These are phyloP conservation scores for Camellia granthamiana DNA, from an alignment of 148 eudicot species.

Conservation along the genomic window DNA sequence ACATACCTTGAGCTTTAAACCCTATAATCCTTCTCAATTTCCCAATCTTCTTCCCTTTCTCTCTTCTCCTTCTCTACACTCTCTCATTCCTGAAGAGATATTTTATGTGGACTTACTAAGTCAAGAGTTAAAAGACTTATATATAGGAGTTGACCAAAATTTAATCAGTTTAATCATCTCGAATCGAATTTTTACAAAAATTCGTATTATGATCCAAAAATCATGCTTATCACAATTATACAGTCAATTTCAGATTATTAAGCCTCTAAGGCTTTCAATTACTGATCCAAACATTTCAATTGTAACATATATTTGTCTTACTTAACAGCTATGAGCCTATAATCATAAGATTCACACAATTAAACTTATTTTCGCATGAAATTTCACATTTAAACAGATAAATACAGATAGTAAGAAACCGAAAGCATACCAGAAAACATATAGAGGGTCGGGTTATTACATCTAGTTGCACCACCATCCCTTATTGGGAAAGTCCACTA, in stretches of 20 bases:
- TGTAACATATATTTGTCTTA: neutral
- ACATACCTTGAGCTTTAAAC: no score
- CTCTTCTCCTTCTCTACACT: neutral
- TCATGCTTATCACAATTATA: no score
- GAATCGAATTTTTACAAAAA: no score
- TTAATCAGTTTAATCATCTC: no score
- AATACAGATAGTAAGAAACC: no score
- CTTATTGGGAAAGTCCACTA: neutral
- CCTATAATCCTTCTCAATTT: no score
- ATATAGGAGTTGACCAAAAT: neutral
- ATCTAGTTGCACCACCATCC: neutral
- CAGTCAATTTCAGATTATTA: no score
- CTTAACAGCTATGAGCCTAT: neutral
- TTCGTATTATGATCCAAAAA: no score
- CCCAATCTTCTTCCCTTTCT: neutral
- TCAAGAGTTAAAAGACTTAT: neutral
- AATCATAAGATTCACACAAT: no score
- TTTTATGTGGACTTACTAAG: neutral
- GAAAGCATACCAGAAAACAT: neutral
- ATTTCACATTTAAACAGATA: no score
- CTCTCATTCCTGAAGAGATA: neutral
- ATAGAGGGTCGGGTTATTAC: neutral
- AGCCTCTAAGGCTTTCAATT: neutral
- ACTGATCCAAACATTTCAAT: no score
- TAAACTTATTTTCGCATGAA: no score